Base-by-base conservation (phyloP, 1,284 basidiomycete genomes). In the Rugosomyces carneus region DNA sequence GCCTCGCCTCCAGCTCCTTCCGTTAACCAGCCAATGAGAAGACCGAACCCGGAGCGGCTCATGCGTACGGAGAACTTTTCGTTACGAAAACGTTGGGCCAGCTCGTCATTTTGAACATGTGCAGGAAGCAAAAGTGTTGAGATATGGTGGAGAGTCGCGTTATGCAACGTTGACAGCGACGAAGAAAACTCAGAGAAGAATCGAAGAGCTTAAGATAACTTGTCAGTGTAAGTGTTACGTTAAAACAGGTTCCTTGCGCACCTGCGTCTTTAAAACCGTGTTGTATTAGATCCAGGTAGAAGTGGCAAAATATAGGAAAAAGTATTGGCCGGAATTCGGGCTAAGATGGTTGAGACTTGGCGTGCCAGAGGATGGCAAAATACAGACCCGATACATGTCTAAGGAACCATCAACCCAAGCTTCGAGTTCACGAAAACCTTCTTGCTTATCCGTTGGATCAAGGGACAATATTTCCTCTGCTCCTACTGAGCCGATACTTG, bases 261-360 rank as follows among this genome's bases (percentile, higher is more conserved):
- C 89, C 91, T 53, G 93, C 89, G 56, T 92, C 87, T 55, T 89
- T 86, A 65, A 90, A 92, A 3, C 91, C 93, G 51, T 87, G 83
- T 58, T 93, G 84, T 44, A 98, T 84, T 40, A 99, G 76, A 63
- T 98, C 94, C 27, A 99, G 75, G 66, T 95, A 98, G 59, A 96
- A 96, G 66, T 99, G 93, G 35, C 90, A 92, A 62, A 98, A 99
- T 51, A 99, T 88, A 3, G 96, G 96, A 59, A 94, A 94, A 13
- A 97, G 70, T 27, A 99, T 84, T 29, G 93, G 91, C 51, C 89
- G 74, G 54, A 99, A 88, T 66, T 99, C 94, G 48, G 93, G 91
- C 89, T 93, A 60, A 50, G 40, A 39, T 23, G 8, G 24, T 26
- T 37, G 40, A 49, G 49, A 42, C 39, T 42, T 47, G 15, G 40